A percentile compares a stretch with the other conserved stretches of the same genome.
phyloP scores from a whole-genome alignment of 306 rosid genomes.

The Quillaja saponaria region DNA sequence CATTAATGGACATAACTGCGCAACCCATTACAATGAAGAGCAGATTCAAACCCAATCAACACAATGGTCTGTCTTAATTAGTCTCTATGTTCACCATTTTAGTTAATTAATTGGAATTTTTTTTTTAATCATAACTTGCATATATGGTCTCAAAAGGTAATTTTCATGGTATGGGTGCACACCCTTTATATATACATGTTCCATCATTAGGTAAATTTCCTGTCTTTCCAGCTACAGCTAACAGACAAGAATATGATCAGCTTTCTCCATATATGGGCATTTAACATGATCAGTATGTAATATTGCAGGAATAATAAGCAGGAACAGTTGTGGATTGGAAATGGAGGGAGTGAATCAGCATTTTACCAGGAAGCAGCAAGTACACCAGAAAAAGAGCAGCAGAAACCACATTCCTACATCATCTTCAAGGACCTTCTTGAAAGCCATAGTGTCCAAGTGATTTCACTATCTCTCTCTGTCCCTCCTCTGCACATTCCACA shows the following conservation, averaged over 20 bases:
- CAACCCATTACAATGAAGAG: slow-evolving; percentile 18
- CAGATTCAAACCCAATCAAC: slow-evolving; percentile 23
- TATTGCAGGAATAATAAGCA: slow-evolving; percentile 56
- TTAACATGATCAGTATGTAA: too few species aligned
- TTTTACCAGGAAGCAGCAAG: slow-evolving; percentile 8
- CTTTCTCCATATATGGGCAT: too few species aligned
- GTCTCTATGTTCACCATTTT: too few species aligned
- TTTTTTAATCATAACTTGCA: too few species aligned
- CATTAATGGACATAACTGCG: slow-evolving; percentile 3
- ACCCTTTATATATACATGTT: too few species aligned
- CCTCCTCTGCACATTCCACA: neutral
- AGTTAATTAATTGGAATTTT: too few species aligned
- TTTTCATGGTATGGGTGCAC: too few species aligned
- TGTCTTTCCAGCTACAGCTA: too few species aligned
- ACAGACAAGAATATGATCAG: too few species aligned
- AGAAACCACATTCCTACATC: slow-evolving; percentile 50
- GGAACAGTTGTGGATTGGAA: slow-evolving; percentile 29
- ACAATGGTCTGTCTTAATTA: slow-evolving; percentile 34
- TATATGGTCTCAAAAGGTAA: too few species aligned
- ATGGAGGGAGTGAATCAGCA: slow-evolving; percentile 13
- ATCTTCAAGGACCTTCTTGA: slow-evolving; percentile 54
- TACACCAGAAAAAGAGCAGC: slow-evolving; percentile 28
- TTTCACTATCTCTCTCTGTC: too few species aligned
- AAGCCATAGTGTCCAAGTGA: slow-evolving; percentile 48
- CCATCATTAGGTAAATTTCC: too few species aligned